Evolutionary conservation across 2,329 filamentous ascomycete genomes (phyloP).

Genomic region (Beauveria sp.): DNA sequence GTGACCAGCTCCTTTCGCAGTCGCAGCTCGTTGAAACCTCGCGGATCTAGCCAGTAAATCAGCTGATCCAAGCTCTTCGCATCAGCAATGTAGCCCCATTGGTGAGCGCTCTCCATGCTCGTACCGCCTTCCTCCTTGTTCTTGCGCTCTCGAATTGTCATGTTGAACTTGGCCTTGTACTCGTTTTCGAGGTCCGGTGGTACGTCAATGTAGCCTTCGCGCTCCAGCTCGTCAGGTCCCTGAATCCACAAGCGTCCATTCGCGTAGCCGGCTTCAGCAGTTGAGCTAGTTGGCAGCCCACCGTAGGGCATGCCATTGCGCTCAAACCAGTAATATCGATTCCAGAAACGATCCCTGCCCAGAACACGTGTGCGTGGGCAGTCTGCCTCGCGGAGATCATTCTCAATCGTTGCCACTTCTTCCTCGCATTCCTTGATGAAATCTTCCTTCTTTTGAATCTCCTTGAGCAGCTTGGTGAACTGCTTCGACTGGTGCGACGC

Average conservation of each 20-base stretch:
- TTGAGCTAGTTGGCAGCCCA: constrained; percentile 81
- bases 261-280: constrained; percentile 77
- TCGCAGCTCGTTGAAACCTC: constrained; percentile 78
- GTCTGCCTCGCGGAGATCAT: constrained; percentile 88
- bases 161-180: constrained; percentile 69
- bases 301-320: constrained; percentile 96
- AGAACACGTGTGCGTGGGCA: constrained; percentile 84
- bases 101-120: constrained; percentile 63
- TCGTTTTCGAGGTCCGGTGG: constrained; percentile 61
- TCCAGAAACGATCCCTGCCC: constrained; percentile 95
- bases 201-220: constrained; percentile 78
- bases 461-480: constrained; percentile 78
- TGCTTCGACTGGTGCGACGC: constrained; percentile 70
- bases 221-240: constrained; percentile 83
- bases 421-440: constrained; percentile 75
- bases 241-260: constrained; percentile 97
- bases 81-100: constrained; percentile 91
- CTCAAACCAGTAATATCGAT: constrained; percentile 98
- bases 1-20: constrained; percentile 76
- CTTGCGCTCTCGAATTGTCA: constrained; percentile 82
- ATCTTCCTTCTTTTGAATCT: constrained; percentile 81
- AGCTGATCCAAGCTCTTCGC: constrained; percentile 69
- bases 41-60: constrained; percentile 80
- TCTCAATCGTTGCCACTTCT: constrained; percentile 77
- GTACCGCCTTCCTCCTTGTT: constrained; percentile 76